Percentiles rank a stretch among this genome's conserved stretches.
Conservation (phyloP, 768 basidiomycete species). For the Leccinum aurantiacum region DNA sequence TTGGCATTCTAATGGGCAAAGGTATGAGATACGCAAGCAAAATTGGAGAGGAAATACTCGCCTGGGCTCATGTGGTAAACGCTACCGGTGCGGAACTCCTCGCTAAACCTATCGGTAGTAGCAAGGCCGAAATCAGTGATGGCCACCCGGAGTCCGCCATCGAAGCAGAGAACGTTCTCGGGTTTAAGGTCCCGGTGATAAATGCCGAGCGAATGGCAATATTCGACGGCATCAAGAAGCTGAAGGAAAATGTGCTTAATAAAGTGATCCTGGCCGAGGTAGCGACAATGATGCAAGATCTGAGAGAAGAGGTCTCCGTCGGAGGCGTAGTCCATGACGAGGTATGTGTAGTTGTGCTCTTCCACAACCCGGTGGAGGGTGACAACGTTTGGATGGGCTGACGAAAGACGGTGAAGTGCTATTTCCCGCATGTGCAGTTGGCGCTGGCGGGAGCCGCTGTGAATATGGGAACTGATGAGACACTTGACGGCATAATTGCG, state of each 20-base stretch:
- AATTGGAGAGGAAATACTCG: slow-evolving; percentile 33
- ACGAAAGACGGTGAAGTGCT: slow-evolving; percentile 70
- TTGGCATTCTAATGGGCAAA: slow-evolving; percentile 72
- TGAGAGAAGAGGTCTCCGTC: slow-evolving; percentile 92
- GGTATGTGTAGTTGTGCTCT: slow-evolving; percentile 77
- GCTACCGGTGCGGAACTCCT: slow-evolving; percentile 93
- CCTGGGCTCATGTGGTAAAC: slow-evolving; percentile 99
- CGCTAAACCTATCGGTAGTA: slow-evolving; percentile 80
- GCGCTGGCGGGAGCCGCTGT: slow-evolving; percentile 53
- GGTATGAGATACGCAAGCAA: slow-evolving; percentile 19
- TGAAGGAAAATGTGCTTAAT: slow-evolving; percentile 93
- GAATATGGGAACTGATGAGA: slow-evolving; percentile 55
- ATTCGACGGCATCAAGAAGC: slow-evolving; percentile 89
- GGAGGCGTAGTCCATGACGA: slow-evolving; percentile 91
- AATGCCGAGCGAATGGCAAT: slow-evolving; percentile 88
- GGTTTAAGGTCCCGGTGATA: slow-evolving; percentile 98
- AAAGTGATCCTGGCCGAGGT: slow-evolving; percentile 79
- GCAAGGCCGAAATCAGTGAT: slow-evolving; percentile 96
- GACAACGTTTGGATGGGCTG: slow-evolving; percentile 78
- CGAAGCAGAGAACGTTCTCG: slow-evolving; percentile 89
- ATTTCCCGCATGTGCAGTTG: slow-evolving; percentile 89
- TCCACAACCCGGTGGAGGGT: slow-evolving; percentile 88
- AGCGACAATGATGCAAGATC: slow-evolving; percentile 72
- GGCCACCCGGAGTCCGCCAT: slow-evolving; percentile 71
- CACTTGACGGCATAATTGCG: slow-evolving; percentile 90